Evolutionary conservation across 1,139 yeast genomes (phyloP).

Genomic region (Magnusiomyces ingens): DNA sequence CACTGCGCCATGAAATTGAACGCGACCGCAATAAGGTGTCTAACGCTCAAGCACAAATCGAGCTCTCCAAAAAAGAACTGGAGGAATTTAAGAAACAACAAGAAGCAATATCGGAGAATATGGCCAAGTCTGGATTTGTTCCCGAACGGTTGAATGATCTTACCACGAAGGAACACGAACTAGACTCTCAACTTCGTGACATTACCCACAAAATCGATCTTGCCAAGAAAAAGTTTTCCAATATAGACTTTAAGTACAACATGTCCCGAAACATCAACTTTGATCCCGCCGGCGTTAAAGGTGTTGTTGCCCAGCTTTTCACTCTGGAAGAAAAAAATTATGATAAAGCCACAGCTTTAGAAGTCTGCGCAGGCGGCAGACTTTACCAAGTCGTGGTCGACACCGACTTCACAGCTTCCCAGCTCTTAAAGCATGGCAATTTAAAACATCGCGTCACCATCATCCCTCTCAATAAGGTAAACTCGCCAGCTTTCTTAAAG

Average conservation of each 20-base stretch:
- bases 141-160: constrained; percentile 43
- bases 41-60: constrained; percentile 51
- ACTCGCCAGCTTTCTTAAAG: constrained; percentile 37
- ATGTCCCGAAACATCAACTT: constrained; percentile 54
- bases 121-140: constrained; percentile 56
- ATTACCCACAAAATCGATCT: constrained; percentile 48
- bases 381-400: constrained; percentile 89
- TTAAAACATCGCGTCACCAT: constrained; percentile 80
- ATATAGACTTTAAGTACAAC: constrained; percentile 68
- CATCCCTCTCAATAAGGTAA: constrained; percentile 83
- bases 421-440: constrained; percentile 69
- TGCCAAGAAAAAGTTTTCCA: constrained; percentile 59
- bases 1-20: constrained; percentile 48
- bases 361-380: constrained; percentile 91
- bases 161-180: constrained; percentile 34
- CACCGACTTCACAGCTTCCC: constrained; percentile 75
- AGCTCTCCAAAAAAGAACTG: constrained; percentile 39
- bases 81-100: constrained; percentile 40
- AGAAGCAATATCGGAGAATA: constrained; percentile 38
- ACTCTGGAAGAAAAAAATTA: constrained; percentile 50
- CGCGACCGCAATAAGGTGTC: constrained; percentile 47
- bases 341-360: constrained; percentile 74
- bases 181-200: constrained; percentile 35
- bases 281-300: constrained; percentile 57
- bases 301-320: constrained; percentile 85